phyloP scores from a whole-genome alignment of 352 stramenopile species.

The Phytophthora idaei region DNA sequence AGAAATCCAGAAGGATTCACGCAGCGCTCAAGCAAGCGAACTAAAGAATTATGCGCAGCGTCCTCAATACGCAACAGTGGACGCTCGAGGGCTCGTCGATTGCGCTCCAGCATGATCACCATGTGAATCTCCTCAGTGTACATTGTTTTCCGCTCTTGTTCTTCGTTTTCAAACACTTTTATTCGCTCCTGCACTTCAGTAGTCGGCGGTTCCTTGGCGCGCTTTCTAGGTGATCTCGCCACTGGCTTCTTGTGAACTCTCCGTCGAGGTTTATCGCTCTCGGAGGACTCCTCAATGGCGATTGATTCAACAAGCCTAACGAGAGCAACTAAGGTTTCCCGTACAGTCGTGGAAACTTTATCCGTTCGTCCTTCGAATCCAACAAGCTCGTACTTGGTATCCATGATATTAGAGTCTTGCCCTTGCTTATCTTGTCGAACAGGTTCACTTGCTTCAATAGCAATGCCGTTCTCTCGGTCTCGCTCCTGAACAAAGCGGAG shows the following conservation, averaged over 20 bases:
- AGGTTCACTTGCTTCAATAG: conserved; percentile 5
- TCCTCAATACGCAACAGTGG: conserved; percentile 58
- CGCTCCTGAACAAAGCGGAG: conserved; percentile 29
- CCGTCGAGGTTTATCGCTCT: conserved; percentile 9
- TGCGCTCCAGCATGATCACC: conserved; percentile 55
- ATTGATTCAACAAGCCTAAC: conserved; percentile 30
- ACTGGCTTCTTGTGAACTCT: conserved; percentile 26
- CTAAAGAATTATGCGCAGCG: conserved; percentile 49
- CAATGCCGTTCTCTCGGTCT: conserved; percentile 15
- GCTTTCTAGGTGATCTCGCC: conserved; percentile 7
- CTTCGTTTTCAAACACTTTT: conserved; percentile 51
- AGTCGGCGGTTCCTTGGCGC: conserved; percentile 1
- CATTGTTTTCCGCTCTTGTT: conserved; percentile 52
- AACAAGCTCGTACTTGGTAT: conserved; percentile 22
- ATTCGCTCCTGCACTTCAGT: conserved; percentile 25
- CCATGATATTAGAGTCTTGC: neutral
- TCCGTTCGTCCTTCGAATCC: neutral
- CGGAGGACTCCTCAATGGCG: neutral
- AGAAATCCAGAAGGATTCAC: conserved; percentile 55
- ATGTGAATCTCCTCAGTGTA: conserved; percentile 51
- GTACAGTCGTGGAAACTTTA: conserved; percentile 2
- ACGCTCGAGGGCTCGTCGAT: conserved; percentile 44
- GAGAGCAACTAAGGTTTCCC: conserved; percentile 19
- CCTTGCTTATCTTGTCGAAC: conserved; percentile 2
- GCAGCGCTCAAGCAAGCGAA: conserved; percentile 58